phyloP scores from a whole-genome alignment of 1,139 yeast genomes.

The Wickerhamomyces sp. region DNA sequence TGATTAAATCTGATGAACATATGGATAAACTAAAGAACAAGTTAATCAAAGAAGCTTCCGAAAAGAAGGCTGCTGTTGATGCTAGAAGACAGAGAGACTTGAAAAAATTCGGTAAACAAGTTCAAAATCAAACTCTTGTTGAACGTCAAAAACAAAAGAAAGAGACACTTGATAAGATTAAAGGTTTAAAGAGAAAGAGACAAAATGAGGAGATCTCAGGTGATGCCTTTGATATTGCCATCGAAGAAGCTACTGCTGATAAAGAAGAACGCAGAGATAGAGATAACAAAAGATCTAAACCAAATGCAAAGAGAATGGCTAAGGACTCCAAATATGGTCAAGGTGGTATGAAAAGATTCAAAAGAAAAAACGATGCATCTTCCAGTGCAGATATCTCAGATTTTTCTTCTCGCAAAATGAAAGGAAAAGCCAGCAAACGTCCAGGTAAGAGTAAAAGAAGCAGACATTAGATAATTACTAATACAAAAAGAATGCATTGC shows the following conservation, averaged over 20 bases:
- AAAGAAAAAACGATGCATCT: slow-evolving; percentile 68
- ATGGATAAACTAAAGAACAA: slow-evolving; percentile 90
- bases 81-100: slow-evolving; percentile 92
- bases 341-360: slow-evolving; percentile 77
- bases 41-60: slow-evolving; percentile 80
- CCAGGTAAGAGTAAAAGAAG: slow-evolving; percentile 73
- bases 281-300: slow-evolving; percentile 39
- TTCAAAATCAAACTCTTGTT: slow-evolving; percentile 88
- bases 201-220: slow-evolving; percentile 65
- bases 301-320: slow-evolving; percentile 60
- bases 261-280: slow-evolving; percentile 31
- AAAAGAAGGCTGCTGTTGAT: slow-evolving; percentile 88
- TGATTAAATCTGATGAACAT: slow-evolving; percentile 97
- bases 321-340: slow-evolving; percentile 65
- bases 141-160: slow-evolving; percentile 93
- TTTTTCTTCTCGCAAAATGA: slow-evolving; percentile 54
- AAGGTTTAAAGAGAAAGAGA: slow-evolving; percentile 83
- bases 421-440: slow-evolving; percentile 49
- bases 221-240: slow-evolving; percentile 63
- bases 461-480: slow-evolving; percentile 8
- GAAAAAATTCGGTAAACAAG: slow-evolving; percentile 97
- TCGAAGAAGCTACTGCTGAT: slow-evolving; percentile 66
- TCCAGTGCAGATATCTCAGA: slow-evolving; percentile 70
- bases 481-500: not conserved
- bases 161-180: slow-evolving; percentile 86